phyloP scores from a whole-genome alignment of 2,329 filamentous ascomycete species.

The Didymella lethalis region DNA sequence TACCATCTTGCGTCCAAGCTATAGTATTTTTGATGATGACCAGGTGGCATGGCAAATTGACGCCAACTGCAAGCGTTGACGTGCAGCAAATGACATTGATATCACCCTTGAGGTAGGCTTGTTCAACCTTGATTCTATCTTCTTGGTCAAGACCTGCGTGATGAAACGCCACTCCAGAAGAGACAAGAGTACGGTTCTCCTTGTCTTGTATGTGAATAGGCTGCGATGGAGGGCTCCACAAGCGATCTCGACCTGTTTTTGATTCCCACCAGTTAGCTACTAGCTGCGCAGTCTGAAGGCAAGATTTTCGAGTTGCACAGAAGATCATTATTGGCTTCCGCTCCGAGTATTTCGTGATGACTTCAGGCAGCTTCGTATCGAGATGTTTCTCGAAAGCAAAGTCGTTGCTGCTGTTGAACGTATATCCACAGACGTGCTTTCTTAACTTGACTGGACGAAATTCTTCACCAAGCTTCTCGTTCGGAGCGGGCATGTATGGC shows the following conservation, averaged over 20 bases:
- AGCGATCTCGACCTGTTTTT: slow-evolving; percentile 59
- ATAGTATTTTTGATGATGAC: slow-evolving; percentile 84
- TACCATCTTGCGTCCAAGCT: slow-evolving; percentile 61
- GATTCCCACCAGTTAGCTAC: slow-evolving; percentile 72
- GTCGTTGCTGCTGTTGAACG: slow-evolving; percentile 67
- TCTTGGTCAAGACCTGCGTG: slow-evolving; percentile 74
- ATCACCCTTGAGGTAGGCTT: slow-evolving; percentile 72
- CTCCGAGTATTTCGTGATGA: slow-evolving; percentile 72
- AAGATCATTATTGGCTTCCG: slow-evolving; percentile 84
- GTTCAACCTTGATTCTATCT: slow-evolving; percentile 73
- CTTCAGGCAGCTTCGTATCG: slow-evolving; percentile 68
- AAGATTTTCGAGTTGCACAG: slow-evolving; percentile 78
- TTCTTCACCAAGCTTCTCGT: slow-evolving; percentile 78
- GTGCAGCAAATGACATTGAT: slow-evolving; percentile 86
- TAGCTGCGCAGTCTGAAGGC: slow-evolving; percentile 70
- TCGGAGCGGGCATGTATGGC: slow-evolving; percentile 68
- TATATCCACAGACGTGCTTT: slow-evolving; percentile 79
- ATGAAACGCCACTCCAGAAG: slow-evolving; percentile 78
- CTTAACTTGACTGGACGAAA: slow-evolving; percentile 79
- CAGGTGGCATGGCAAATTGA: slow-evolving; percentile 84
- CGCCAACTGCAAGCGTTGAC: slow-evolving; percentile 81
- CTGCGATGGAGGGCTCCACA: slow-evolving; percentile 69
- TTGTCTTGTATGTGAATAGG: slow-evolving; percentile 63
- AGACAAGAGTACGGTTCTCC: slow-evolving; percentile 64
- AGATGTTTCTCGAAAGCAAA: slow-evolving; percentile 78